A percentile compares a stretch with the other conserved stretches of the same genome.
Conservation (phyloP, 768 basidiomycete genomes). For the Tricholoma terreum region DNA sequence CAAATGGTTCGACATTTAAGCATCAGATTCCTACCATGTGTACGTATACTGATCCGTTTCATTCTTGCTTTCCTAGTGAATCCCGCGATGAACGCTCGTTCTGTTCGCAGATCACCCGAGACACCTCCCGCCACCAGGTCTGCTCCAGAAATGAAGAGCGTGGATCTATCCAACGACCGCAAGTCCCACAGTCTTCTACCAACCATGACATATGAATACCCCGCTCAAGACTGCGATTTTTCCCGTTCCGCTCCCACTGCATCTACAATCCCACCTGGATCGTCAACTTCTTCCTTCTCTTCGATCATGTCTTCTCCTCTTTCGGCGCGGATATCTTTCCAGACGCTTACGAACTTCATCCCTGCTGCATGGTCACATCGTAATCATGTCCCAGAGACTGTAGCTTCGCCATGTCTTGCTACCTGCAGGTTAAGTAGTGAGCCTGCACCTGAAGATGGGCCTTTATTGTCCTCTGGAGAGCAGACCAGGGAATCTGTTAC, state of each 20-base stretch:
- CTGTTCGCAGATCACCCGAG: constrained; percentile 39
- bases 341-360: constrained; percentile 59
- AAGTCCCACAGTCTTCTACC: constrained; percentile 14
- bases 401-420: constrained; percentile 8
- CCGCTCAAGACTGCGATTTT: constrained; percentile 8
- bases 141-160: constrained; percentile 38
- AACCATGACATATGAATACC: constrained; percentile 18
- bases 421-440: not conserved
- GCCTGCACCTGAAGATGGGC: not conserved
- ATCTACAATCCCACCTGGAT: constrained; percentile 11
- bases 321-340: constrained; percentile 56
- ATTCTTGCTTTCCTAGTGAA: constrained; percentile 35
- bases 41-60: constrained; percentile 55
- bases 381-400: constrained; percentile 23
- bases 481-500: not conserved
- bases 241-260: constrained; percentile 6
- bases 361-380: constrained; percentile 51
- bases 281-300: constrained; percentile 38
- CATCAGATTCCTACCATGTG: constrained; percentile 49
- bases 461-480: not conserved
- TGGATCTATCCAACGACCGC: constrained; percentile 32
- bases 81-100: constrained; percentile 32
- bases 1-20: constrained; percentile 62
- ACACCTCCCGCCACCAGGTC: constrained; percentile 20
- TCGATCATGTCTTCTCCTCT: constrained; percentile 51